Evolutionary conservation across 768 basidiomycete genomes (phyloP).

Genomic region (Tulasnella calospora): DNA sequence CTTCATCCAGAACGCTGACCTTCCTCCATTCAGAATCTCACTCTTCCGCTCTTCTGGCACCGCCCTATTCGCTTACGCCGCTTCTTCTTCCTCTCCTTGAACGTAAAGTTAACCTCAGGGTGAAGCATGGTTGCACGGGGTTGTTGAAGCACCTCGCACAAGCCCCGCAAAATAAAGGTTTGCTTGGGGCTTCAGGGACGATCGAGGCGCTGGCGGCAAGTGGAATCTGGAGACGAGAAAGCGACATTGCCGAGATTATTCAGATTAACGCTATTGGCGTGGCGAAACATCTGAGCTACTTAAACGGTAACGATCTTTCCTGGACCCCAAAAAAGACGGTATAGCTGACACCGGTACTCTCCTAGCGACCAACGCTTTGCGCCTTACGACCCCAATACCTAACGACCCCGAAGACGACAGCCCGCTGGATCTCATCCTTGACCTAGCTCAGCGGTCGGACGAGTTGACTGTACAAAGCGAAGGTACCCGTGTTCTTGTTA

Average conservation of each 20-base stretch:
- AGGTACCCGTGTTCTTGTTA: constrained; percentile 82
- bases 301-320: constrained; percentile 39
- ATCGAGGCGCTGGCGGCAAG: constrained; percentile 58
- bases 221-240: constrained; percentile 62
- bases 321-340: neutral
- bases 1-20: constrained; percentile 16
- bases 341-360: neutral
- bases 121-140: constrained; percentile 85
- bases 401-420: constrained; percentile 32
- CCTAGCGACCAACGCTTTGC: constrained; percentile 41
- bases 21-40: constrained; percentile 31
- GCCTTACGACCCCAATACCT: constrained; percentile 47
- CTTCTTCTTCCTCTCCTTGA: constrained; percentile 59
- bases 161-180: constrained; percentile 52
- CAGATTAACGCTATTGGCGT: constrained; percentile 85
- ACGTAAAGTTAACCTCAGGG: constrained; percentile 60
- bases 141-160: constrained; percentile 80
- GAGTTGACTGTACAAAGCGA: constrained; percentile 81
- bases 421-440: constrained; percentile 64
- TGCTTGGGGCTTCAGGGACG: constrained; percentile 58
- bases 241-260: constrained; percentile 81
- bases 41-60: constrained; percentile 44
- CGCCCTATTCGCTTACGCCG: constrained; percentile 56
- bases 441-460: constrained; percentile 71
- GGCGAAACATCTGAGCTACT: constrained; percentile 80